Base-by-base conservation (phyloP, 768 basidiomycete genomes). In the Calocybe cyanea region DNA sequence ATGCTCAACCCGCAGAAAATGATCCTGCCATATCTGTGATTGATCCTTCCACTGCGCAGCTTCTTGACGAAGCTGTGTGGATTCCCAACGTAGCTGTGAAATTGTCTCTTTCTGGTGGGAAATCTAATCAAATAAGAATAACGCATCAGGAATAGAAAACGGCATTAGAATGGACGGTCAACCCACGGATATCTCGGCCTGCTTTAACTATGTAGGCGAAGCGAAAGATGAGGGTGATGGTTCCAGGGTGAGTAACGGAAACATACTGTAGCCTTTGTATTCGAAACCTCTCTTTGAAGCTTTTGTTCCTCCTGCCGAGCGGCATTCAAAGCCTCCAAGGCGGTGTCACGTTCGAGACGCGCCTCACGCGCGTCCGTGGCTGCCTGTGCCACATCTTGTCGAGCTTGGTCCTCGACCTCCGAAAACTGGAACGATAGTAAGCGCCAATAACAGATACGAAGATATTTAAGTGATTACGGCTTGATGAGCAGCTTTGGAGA, bases 11-110 rank as follows among this genome's bases (percentile, higher is more conserved):
- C 85, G 78, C 30, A 82, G 66, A 60, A 86, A 88, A 54, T 87
- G 85, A 17, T 86, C 85, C 60, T 88, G 87, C 87, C 87, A 89
- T 54, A 83, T 83, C 43, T 71, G 69, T 0, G 85, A 77, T 54
- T 88, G 87, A 40, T 82, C 78, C 61, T 86, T 87, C 84, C 85
- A 87, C 43, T 87, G 84, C 0, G 63, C 66, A 0, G 77, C 69
- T 58, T 90, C 85, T 39, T 81, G 73, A 19, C 78, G 76, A 21
- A 87, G 69, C 44, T 80, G 80, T 1, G 71, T 59, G n/a, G n/a
- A n/a, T 58, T 90, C 85, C 39, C 82, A 73, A 19, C 78, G 76
- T 23, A 87, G 69, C 43, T 80, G 80, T 1, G 71, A 59, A 42
- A 85, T 79, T 5, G 78, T 78, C 39, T 84, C 80, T 11, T 70